Percentiles rank a stretch among this genome's conserved stretches.
phyloP scores from a whole-genome alignment of 2,329 filamentous ascomycete species.

The Fusarium palustre region DNA sequence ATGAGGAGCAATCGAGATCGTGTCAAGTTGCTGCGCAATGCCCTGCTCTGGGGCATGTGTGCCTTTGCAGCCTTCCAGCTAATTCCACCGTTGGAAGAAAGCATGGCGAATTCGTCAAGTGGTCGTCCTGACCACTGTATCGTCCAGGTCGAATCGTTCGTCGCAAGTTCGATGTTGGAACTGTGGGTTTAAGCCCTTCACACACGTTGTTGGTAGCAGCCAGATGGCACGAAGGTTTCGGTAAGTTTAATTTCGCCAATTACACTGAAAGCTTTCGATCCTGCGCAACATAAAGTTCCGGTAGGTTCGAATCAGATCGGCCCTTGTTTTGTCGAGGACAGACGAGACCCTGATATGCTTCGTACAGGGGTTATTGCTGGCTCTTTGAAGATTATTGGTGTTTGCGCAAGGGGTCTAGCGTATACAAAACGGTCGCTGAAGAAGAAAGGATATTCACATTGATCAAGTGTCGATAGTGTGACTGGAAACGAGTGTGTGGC shows the following conservation, averaged over 20 bases:
- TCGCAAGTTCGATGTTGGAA: constrained; percentile 22
- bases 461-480: constrained; percentile 5
- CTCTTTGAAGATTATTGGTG: constrained; percentile 27
- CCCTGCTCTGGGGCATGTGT: constrained; percentile 80
- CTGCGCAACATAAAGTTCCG: neutral
- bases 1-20: constrained; percentile 82
- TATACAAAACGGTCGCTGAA: constrained; percentile 10
- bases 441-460: constrained; percentile 17
- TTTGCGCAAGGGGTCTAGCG: constrained; percentile 30
- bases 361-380: constrained; percentile 35
- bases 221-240: constrained; percentile 10
- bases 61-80: constrained; percentile 92
- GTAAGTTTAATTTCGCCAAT: constrained; percentile 11
- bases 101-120: constrained; percentile 69
- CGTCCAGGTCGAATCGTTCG: constrained; percentile 11
- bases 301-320: neutral
- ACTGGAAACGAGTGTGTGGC: constrained; percentile 33
- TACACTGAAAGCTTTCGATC: constrained; percentile 15
- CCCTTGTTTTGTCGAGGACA: constrained; percentile 20
- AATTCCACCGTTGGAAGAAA: constrained; percentile 87
- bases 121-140: constrained; percentile 36
- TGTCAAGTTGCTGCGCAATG: constrained; percentile 76
- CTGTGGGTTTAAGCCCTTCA: constrained; percentile 18
- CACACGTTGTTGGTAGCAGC: constrained; percentile 22
- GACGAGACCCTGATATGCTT: constrained; percentile 23